Percentiles rank a stretch among this genome's conserved stretches.
phyloP scores from a whole-genome alignment of 2,329 filamentous ascomycete species.

The Penicillium griseofulvum region DNA sequence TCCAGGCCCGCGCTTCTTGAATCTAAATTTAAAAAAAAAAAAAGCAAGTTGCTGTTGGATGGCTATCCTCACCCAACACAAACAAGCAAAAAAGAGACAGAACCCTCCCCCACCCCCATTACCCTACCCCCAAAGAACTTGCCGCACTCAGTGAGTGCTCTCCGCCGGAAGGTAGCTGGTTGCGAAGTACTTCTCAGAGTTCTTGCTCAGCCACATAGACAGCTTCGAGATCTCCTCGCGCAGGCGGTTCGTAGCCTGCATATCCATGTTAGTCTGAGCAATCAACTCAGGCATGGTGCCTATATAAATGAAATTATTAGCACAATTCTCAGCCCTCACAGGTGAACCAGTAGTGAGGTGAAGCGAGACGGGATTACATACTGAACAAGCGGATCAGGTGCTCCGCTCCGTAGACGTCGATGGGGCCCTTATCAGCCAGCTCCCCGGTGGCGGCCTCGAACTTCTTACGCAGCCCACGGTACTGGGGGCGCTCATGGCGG shows the following conservation, averaged over 20 bases:
- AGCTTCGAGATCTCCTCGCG: constrained; percentile 87
- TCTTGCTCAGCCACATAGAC: constrained; percentile 77
- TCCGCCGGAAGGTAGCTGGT: constrained; percentile 45
- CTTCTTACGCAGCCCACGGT: constrained; percentile 70
- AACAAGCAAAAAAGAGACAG: not conserved
- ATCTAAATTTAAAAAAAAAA: not conserved
- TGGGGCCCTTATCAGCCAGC: constrained; percentile 66
- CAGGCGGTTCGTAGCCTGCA: constrained; percentile 81
- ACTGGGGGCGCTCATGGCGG: constrained; percentile 88
- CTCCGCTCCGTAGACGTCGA: constrained; percentile 88
- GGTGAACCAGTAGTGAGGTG: not conserved
- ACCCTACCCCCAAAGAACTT: not conserved
- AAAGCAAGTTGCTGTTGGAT: not conserved
- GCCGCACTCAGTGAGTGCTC: constrained; percentile 31
- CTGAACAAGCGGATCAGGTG: constrained; percentile 86
- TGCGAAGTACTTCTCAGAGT: constrained; percentile 71
- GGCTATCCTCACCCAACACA: not conserved
- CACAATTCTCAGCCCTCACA: not conserved
- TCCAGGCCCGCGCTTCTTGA: not conserved
- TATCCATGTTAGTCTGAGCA: constrained; percentile 97
- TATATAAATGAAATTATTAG: constrained; percentile 37
- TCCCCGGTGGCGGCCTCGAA: constrained; percentile 64
- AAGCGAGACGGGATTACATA: constrained; percentile 47
- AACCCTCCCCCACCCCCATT: no score
- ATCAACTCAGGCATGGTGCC: constrained; percentile 90